Base-by-base conservation (phyloP, 1,284 basidiomycete genomes). In the Puccinia triticina region DNA sequence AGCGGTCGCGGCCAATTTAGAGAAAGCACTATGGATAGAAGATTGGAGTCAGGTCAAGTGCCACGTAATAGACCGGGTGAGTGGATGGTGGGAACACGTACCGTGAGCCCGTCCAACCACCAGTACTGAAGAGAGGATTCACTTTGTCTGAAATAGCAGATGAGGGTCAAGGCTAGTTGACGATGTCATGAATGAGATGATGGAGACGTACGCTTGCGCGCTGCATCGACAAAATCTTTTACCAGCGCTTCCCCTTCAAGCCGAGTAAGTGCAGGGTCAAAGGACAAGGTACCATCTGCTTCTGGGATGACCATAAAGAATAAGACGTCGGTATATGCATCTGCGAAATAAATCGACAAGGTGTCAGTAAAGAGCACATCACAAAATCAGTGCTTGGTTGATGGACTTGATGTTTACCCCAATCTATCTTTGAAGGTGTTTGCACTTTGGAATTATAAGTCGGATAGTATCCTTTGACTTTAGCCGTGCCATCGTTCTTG, bases 51-150 rank as follows among this genome's bases (percentile, higher is more conserved):
- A 67, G 37, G 3, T 43, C 14, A 0, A n/a, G 14, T 21, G 1
- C 4, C 18, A n/a, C 14, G 3, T 21, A 11, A 16, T n/a, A 34
- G 18, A 7, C 5, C 26, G 5, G 18, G 61, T 64, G 5, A 21
- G 16, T 10, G n/a, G 4, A 37, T 43, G 2, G 34, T 10, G 34
- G 10, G 23, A n/a, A 21, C 29, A 67, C 73, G 29, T 43, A 82
- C 80, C n/a, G 40, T 57, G 80, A 82, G 34, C 80, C 80, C 16
- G 61, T 55, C 80, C 80, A 82, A 69, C 80, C 80, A 46, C 80
- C 80, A 14, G 48, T 53, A 14, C 57, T 66, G 32, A 82, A 11
- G 14, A 66, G n/a, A 14, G 80, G 57, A 8, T 67, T 74, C 8
- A 82, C 80, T 8, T 71, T 69, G 50, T 82, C 80, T 82, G 43